phyloP scores from a whole-genome alignment of 192 early-diverging fungal genomes.

The Coemansia sp. region DNA sequence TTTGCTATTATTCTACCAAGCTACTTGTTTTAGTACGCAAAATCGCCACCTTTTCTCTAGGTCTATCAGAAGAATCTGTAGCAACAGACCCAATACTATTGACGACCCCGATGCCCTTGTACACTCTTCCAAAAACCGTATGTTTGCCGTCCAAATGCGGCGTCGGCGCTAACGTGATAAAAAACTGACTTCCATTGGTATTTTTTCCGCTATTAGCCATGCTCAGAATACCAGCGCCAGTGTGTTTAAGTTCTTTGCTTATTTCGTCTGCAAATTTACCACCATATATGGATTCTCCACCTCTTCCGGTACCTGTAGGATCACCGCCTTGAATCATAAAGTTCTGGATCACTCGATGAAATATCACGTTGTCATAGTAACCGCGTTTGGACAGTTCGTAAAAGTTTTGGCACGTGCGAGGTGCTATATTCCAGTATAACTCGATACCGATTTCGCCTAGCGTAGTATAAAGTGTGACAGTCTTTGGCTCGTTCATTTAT shows the following conservation, averaged over 20 bases:
- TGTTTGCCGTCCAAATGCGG: constrained; percentile 83
- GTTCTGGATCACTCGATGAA: constrained; percentile 84
- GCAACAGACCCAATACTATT: too few relatives aligned
- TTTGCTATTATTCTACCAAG: too few relatives aligned
- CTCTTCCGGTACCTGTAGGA: constrained; percentile 92
- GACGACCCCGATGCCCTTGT: too few relatives aligned
- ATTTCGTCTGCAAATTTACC: constrained; percentile 75
- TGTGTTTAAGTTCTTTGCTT: constrained; percentile 71
- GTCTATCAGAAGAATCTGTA: too few relatives aligned
- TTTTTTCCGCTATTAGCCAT: constrained; percentile 96
- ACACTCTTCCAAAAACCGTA: constrained; percentile 89
- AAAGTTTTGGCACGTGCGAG: constrained; percentile 89
- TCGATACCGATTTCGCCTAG: constrained; percentile 28
- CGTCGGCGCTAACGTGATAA: constrained; percentile 72
- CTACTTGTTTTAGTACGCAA: too few relatives aligned
- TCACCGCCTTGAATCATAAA: constrained; percentile 99
- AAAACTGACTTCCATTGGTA: constrained; percentile 85
- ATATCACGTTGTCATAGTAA: constrained; percentile 79
- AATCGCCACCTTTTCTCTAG: too few relatives aligned
- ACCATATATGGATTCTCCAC: constrained; percentile 74
- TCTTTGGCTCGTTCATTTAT: constrained; percentile 3
- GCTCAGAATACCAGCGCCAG: constrained; percentile 81
- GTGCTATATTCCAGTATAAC: constrained; percentile 62
- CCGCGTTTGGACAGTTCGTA: constrained; percentile 72
- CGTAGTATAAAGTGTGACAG: constrained; percentile 25